A percentile compares a stretch with the other conserved stretches of the same genome.
Evolutionary conservation across 1,139 yeast genomes (phyloP).

Genomic region (Yamadazyma taylorii): DNA sequence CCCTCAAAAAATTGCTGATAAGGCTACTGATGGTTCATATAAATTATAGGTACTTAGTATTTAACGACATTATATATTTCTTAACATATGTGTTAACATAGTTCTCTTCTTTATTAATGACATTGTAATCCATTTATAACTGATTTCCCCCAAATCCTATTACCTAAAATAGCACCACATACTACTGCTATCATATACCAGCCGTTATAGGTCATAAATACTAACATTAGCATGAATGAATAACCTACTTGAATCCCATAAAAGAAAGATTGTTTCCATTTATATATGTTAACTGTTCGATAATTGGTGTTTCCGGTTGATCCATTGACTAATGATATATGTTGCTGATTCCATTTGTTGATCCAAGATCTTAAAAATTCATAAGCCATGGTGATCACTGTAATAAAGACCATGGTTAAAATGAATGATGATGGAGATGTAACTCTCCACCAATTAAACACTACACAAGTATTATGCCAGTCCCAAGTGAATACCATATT

Average conservation of each 20-base stretch:
- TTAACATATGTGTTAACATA: no score
- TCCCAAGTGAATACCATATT: conserved; percentile 85
- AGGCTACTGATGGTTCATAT: conserved; percentile 18
- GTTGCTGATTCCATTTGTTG: conserved; percentile 29
- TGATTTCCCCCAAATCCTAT: conserved; percentile 55
- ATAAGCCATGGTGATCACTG: conserved; percentile 54
- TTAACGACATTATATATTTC: neutral
- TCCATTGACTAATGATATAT: conserved; percentile 17
- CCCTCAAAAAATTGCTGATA: conserved; percentile 26
- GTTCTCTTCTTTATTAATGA: conserved; percentile 24
- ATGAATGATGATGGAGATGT: conserved; percentile 51
- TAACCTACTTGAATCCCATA: conserved; percentile 78
- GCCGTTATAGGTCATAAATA: conserved; percentile 83
- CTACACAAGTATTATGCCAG: conserved; percentile 68
- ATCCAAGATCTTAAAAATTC: conserved; percentile 52
- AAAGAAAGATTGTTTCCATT: conserved; percentile 38
- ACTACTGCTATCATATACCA: conserved; percentile 78
- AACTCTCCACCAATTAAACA: conserved; percentile 81
- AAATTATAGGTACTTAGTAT: conserved; percentile 7
- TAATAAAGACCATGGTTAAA: conserved; percentile 51
- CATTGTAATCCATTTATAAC: conserved; percentile 45
- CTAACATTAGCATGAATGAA: conserved; percentile 74
- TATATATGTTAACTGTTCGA: conserved; percentile 19
- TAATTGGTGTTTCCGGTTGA: conserved; percentile 16
- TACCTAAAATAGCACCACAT: conserved; percentile 67